A percentile compares a stretch with the other conserved stretches of the same genome.
Evolutionary conservation across 148 eudicot genomes (phyloP).

Genomic region (Diospyros lotus): DNA sequence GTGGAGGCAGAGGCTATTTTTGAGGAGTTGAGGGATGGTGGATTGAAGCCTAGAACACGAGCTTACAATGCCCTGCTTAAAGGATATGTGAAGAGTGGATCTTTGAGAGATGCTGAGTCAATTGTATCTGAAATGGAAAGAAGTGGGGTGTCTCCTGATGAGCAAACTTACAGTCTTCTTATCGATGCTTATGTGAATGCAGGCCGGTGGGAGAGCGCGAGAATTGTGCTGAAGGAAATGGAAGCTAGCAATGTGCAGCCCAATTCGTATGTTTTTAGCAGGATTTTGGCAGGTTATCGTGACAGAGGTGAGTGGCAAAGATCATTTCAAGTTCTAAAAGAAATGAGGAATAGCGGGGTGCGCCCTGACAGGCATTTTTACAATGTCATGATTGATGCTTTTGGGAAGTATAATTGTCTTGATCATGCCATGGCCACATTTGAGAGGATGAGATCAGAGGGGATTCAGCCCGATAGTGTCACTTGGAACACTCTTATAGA

Average conservation of each 20-base stretch:
- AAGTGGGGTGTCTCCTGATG: constrained; percentile 71
- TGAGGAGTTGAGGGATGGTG: constrained; percentile 93
- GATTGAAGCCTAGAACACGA: constrained; percentile 69
- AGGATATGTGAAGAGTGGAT: constrained; percentile 71
- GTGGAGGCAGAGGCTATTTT: constrained; percentile 92
- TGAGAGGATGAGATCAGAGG: constrained; percentile 69
- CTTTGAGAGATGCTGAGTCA: constrained; percentile 69
- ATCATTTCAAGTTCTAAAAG: constrained; percentile 83
- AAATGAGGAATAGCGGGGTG: constrained; percentile 85
- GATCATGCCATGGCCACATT: constrained; percentile 88
- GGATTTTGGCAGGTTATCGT: constrained; percentile 77
- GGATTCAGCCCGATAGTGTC: constrained; percentile 83
- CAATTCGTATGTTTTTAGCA: constrained; percentile 68
- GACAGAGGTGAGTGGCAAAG: constrained; percentile 95
- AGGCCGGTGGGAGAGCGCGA: constrained; percentile 96
- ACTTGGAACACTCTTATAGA: constrained; percentile 96
- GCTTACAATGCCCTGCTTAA: constrained; percentile 94
- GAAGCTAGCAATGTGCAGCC: constrained; percentile 68
- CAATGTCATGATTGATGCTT: constrained; percentile 92
- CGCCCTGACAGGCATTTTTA: constrained; percentile 81
- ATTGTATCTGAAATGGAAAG: constrained; percentile 87
- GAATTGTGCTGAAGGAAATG: constrained; percentile 92
- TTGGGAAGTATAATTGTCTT: constrained; percentile 89
- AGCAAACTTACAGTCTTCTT: constrained; percentile 77
- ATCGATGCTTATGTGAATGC: constrained; percentile 88